Percentiles rank a stretch among this genome's conserved stretches.
phyloP scores from a whole-genome alignment of 495 filamentous ascomycete species.

The Lindgomyces ingoldianus region DNA sequence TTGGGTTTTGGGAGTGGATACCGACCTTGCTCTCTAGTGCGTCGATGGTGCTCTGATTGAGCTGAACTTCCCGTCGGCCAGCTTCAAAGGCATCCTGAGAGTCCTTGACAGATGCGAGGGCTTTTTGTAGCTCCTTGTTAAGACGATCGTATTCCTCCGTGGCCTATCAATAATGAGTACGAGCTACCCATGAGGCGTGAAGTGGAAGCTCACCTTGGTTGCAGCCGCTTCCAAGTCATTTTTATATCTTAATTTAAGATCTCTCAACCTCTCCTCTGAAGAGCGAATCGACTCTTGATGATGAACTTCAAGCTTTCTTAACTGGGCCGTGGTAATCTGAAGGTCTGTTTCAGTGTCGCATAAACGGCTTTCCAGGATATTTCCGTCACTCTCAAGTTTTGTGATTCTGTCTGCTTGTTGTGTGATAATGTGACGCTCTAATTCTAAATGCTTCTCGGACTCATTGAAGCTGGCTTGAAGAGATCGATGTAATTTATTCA shows the following conservation, averaged over 20 bases:
- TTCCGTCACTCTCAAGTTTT: background rate
- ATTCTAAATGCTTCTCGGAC: background rate
- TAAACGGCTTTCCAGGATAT: slow-evolving; percentile 1
- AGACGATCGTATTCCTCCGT: slow-evolving; percentile 15
- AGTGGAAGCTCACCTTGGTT: slow-evolving; percentile 10
- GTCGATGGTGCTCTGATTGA: background rate
- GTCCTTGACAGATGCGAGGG: background rate
- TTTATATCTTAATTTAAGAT: slow-evolving; percentile 15
- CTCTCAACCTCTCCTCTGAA: slow-evolving; percentile 13
- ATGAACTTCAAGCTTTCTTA: background rate
- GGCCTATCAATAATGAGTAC: background rate
- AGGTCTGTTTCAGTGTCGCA: slow-evolving; percentile 5
- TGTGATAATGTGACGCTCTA: background rate
- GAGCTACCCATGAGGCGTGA: background rate
- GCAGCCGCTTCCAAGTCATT: slow-evolving; percentile 14
- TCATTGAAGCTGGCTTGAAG: background rate
- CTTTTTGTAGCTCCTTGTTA: slow-evolving; percentile 7
- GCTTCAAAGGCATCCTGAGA: slow-evolving; percentile 7
- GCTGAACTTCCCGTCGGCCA: background rate
- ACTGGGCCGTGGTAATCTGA: background rate
- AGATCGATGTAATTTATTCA: background rate
- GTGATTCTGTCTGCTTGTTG: slow-evolving; percentile 6
- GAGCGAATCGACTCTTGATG: slow-evolving; percentile 11
- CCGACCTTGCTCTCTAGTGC: slow-evolving; percentile 7
- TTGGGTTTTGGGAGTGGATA: background rate